A percentile compares a stretch with the other conserved stretches of the same genome.
Conservation (phyloP, 2,329 filamentous ascomycete species). For the Lachnellula suecica region DNA sequence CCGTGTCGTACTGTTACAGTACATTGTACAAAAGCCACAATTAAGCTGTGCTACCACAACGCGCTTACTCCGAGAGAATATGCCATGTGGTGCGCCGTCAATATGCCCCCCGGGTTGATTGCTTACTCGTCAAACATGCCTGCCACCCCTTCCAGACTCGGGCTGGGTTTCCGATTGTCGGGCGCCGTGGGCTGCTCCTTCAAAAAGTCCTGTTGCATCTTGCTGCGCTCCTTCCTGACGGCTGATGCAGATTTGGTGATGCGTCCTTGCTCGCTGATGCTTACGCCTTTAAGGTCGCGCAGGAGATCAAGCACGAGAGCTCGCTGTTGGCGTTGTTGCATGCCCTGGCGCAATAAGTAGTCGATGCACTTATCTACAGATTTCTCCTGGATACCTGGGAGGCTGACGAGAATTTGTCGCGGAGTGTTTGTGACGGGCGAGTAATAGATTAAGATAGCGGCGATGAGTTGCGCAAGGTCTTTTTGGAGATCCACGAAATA, state of each 20-base stretch:
- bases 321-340: conserved; percentile 73
- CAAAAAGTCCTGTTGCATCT: conserved; percentile 68
- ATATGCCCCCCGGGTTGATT: background rate
- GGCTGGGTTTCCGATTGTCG: conserved; percentile 17
- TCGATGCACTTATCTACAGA: conserved; percentile 66
- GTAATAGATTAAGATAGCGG: conserved; percentile 79
- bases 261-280: conserved; percentile 90
- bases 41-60: background rate
- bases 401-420: conserved; percentile 69
- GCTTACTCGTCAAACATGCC: conserved; percentile 28
- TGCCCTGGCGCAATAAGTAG: conserved; percentile 56
- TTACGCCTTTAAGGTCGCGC: conserved; percentile 83
- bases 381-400: conserved; percentile 72
- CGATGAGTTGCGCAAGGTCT: conserved; percentile 85
- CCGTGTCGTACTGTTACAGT: background rate
- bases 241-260: conserved; percentile 56
- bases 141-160: conserved; percentile 31
- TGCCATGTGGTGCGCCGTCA: background rate
- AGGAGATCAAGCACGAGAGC: conserved; percentile 81
- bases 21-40: background rate
- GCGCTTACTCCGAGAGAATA: background rate
- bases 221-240: conserved; percentile 48
- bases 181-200: conserved; percentile 38
- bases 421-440: conserved; percentile 68
- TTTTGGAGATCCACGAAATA: conserved; percentile 97